phyloP scores from a whole-genome alignment of 805 yeast species.

The Yamadazyma paraphyllophila region DNA sequence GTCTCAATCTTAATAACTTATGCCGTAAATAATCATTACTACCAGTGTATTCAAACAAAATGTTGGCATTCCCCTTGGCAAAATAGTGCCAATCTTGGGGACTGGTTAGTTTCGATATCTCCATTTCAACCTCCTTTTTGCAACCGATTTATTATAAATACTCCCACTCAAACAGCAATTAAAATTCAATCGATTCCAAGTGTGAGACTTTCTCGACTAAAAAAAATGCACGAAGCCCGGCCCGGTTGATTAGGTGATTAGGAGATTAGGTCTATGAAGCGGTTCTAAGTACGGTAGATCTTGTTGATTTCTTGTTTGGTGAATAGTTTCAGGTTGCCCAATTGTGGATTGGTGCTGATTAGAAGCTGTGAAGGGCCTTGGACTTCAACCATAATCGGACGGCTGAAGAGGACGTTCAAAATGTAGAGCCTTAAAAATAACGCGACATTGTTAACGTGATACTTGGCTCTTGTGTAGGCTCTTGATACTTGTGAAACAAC shows the following conservation, averaged over 20 bases:
- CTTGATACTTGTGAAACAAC: background rate
- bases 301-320: slow-evolving; percentile 9
- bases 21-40: slow-evolving; percentile 26
- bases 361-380: slow-evolving; percentile 28
- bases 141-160: background rate
- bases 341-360: slow-evolving; percentile 18
- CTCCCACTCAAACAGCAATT: slow-evolving; percentile 3
- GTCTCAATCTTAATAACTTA: slow-evolving; percentile 38
- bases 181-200: background rate
- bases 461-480: slow-evolving; percentile 3
- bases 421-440: slow-evolving; percentile 14
- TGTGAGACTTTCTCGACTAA: slow-evolving; percentile 3
- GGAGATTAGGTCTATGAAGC: too few relatives aligned
- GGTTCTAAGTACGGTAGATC: background rate
- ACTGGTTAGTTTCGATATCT: slow-evolving; percentile 31
- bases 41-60: slow-evolving; percentile 43
- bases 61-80: slow-evolving; percentile 51
- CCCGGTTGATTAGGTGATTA: too few relatives aligned
- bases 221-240: background rate
- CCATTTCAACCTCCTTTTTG: slow-evolving; percentile 21
- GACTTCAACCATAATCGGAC: slow-evolving; percentile 20
- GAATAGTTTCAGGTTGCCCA: slow-evolving; percentile 1
- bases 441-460: slow-evolving; percentile 5
- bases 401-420: slow-evolving; percentile 12
- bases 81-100: slow-evolving; percentile 45